Base-by-base conservation (phyloP, 2,329 filamentous ascomycete genomes). In the Talaromyces islandicus region DNA sequence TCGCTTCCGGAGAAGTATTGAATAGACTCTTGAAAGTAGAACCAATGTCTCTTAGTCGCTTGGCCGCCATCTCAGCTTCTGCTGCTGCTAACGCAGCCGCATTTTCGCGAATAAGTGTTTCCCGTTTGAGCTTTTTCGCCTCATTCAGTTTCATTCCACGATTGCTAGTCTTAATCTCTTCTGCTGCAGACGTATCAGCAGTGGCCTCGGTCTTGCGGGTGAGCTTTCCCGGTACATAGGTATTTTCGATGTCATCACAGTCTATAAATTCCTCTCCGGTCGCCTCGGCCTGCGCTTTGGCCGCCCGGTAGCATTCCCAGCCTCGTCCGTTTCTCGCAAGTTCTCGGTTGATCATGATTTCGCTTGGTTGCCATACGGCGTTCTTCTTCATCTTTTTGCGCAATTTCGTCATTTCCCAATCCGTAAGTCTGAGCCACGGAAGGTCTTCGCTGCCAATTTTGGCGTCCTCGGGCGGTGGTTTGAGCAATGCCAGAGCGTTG, bases 381-480 rank as follows among this genome's bases (percentile, higher is more conserved):
- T 88, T 88, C 77, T 88, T 88, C 76, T 88, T 88, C 85, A 88
- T 88, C 65, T 84, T 81, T 71, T 88, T 88, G 57, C 85, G 80
- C 25, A 88, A 72, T 56, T 83, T 84, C 5, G 85, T 85, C 84
- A 88, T 86, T 67, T 88, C 85, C 75, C 82, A 88, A 65, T 87
- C 85, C 2, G 85, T 88, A 63, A 88, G 73, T 60, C 84, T 83
- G 66, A 85, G 77, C 85, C 85, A 88, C 1, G 85, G 85, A 62
- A 81, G 75, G 73, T 83, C 82, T 67, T 82, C 81, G 71, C 84
- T 86, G 52, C 85, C 85, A 25, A 82, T 78, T 58, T 77, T 76
- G 7, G 85, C 85, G 69, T 86, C 82, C 21, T 80, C 73, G 14
- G 85, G 85, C 10, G 85, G 85, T 17, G 84, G 83, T 14, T 81